Evolutionary conservation across 2,329 filamentous ascomycete species (phyloP), one percentile per base, ranked within the genome.

Genomic region (Kalmusia sp.): DNA sequence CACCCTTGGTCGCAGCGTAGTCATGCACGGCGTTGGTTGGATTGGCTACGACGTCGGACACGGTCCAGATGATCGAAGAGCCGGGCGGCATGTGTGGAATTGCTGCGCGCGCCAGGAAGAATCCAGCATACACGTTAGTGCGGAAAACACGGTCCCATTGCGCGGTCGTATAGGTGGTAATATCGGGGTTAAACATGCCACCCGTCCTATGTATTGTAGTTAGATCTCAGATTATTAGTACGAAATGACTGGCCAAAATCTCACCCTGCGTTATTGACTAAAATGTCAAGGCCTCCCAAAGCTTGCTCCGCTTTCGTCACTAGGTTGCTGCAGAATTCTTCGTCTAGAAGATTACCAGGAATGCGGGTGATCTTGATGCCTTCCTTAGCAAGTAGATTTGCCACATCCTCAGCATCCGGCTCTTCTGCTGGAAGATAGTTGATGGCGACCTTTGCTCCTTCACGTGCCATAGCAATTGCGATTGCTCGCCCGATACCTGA

Each of bases 401-500:
- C 52, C 25, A 52, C 33, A 24, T 48, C 47, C 41, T 49, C n/a
- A 11, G 51, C 51, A 27, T 49, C 51, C 4, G 51, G 39, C 22
- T 49, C 45, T 34, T 54, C 51, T 3, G 33, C 30, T 6, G 51
- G 46, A 19, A 49, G 51, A 33, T 54, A 50, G 33, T 54, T 54
- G 24, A 54, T 54, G 17, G 51, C 51, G 6, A 54, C 51, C 8
- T 49, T 44, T 3, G 52, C 52, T 14, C 48, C 52, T 27, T 55
- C 52, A 22, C 52, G 49, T 5, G 44, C 41, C 30, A 45, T 39
- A 15, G 52, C 52, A 38, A 51, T 55, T 4, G 41, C 28, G 24
- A 46, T 38, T 22, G 48, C 52, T 3, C 52, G 55, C 19, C 59
- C 59, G n/a, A 61, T 60, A 11, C 59, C 59, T 4, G 55, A 60